phyloP scores from a whole-genome alignment of 2,329 filamentous ascomycete species.

The Penicillium sp. region DNA sequence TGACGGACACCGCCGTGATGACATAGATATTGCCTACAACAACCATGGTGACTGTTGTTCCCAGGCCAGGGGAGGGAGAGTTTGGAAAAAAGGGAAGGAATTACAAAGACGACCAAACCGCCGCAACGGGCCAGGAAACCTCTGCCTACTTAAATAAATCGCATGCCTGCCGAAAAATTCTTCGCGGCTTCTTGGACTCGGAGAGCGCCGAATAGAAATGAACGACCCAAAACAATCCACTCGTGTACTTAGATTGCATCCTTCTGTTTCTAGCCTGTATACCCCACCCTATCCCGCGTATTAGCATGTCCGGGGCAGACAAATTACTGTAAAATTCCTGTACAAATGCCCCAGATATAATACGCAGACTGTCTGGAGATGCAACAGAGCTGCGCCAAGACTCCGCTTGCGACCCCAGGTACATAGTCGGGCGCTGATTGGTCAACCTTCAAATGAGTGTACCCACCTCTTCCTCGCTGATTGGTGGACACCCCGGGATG shows the following conservation, averaged over 20 bases:
- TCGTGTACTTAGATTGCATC: background rate
- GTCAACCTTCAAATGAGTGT: background rate
- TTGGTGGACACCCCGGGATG: constrained; percentile 12
- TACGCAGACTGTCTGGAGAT: background rate
- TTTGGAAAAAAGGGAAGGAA: background rate
- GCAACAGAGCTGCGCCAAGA: constrained; percentile 16
- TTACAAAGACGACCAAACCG: background rate
- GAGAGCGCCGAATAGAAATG: background rate
- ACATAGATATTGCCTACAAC: constrained; percentile 55
- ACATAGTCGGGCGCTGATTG: constrained; percentile 2
- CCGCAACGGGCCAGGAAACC: background rate
- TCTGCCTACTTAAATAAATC: constrained; percentile 4
- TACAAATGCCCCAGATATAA: constrained; percentile 15
- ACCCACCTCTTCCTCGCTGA: constrained; percentile 1
- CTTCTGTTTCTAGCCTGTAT: background rate
- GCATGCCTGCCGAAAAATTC: constrained; percentile 1
- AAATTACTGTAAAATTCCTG: constrained; percentile 6
- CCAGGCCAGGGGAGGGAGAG: background rate
- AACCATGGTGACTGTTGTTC: constrained; percentile 21
- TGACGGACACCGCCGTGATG: constrained; percentile 53
- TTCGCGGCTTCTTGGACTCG: background rate
- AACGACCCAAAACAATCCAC: constrained; percentile 1
- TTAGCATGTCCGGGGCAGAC: constrained; percentile 1
- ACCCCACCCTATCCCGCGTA: constrained; percentile 4
- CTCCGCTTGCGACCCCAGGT: constrained; percentile 15